phyloP scores from a whole-genome alignment of 2,329 filamentous ascomycete species.

The Clarireedia homoeocarpa region DNA sequence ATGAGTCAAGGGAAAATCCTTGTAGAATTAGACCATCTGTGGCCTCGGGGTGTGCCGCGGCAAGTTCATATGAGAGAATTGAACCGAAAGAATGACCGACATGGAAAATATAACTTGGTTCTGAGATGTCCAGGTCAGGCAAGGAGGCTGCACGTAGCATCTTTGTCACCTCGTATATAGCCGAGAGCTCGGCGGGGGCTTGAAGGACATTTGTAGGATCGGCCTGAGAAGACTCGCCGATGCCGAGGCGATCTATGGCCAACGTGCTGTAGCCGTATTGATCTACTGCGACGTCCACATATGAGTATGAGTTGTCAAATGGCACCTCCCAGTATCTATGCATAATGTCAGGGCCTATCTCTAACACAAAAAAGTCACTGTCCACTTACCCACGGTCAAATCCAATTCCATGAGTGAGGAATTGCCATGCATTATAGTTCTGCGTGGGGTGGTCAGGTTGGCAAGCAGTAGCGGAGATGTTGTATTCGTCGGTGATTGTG shows the following conservation, averaged over 20 bases:
- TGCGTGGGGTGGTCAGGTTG: background rate
- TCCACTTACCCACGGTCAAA: slow-evolving; percentile 2
- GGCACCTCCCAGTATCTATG: slow-evolving; percentile 6
- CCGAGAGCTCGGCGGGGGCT: slow-evolving; percentile 2
- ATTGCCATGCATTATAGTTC: background rate
- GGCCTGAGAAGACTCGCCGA: slow-evolving; percentile 2
- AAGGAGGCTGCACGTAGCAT: background rate
- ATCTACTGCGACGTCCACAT: slow-evolving; percentile 3
- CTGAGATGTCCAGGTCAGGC: background rate
- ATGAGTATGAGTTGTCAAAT: slow-evolving; percentile 2
- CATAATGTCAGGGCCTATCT: background rate
- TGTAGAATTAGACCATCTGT: slow-evolving; percentile 7
- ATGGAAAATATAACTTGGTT: background rate
- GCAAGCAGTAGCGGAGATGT: slow-evolving; percentile 6
- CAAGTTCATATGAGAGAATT: slow-evolving; percentile 2
- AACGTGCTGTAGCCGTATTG: slow-evolving; percentile 6
- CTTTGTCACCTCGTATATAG: slow-evolving; percentile 3
- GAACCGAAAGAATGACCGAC: slow-evolving; percentile 6
- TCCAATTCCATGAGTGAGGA: slow-evolving; percentile 7
- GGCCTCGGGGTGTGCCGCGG: background rate
- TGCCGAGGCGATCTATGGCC: slow-evolving; percentile 1
- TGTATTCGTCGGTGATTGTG: background rate
- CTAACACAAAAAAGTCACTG: background rate
- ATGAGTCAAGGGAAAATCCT: slow-evolving; percentile 1
- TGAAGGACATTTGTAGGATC: background rate